Evolutionary conservation across 257 asterid genomes (phyloP), one percentile per base, ranked within the genome.

Genomic region (Capsicum rhomboideum): DNA sequence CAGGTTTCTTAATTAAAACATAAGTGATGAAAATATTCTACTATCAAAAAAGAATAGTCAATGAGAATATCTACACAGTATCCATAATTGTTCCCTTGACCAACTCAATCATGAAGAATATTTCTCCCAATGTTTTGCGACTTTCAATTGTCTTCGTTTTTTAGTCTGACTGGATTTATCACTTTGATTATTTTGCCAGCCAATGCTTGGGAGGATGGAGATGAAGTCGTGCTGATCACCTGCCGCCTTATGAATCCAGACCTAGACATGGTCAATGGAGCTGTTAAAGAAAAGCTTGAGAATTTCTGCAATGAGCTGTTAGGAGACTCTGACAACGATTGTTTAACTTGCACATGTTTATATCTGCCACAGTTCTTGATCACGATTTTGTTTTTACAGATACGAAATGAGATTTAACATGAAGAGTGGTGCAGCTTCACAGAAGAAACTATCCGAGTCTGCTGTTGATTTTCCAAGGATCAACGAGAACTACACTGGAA

Each of bases 181-280:
- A 83, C 69, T 69, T 61, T 79, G 20, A 82, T 37, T 67, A 40
- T 34, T 75, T 85, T 85, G 44, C 82, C 91, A 97, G 99, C 98
- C 83, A 97, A 97, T 87, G 99, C 99, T 85, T 97, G 99, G 99
- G 99, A 97, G 90, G 99, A 97, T 87, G 99, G 98, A 54, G 98
- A 94, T 75, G 99, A 94, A 88, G 94, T 97, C 64, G 97, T 97
- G 88, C 93, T 97, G 64, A 90, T 95, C 82, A 93, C 98, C 75
- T 94, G 98, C 89, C 97, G 99, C 71, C 90, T 95, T 83, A 86
- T 92, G 72, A 91, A 92, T 78, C 92, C 90, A 20, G 96, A 95
- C 84, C 97, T 97, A 61, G 98, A 95, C 89, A 86, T 90, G 94
- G 88, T 92, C 83, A 91, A 90, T 78, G 97, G 97, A 67, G n/a